phyloP scores from a whole-genome alignment of 257 asterid genomes.

The Jacaranda mimosifolia region DNA sequence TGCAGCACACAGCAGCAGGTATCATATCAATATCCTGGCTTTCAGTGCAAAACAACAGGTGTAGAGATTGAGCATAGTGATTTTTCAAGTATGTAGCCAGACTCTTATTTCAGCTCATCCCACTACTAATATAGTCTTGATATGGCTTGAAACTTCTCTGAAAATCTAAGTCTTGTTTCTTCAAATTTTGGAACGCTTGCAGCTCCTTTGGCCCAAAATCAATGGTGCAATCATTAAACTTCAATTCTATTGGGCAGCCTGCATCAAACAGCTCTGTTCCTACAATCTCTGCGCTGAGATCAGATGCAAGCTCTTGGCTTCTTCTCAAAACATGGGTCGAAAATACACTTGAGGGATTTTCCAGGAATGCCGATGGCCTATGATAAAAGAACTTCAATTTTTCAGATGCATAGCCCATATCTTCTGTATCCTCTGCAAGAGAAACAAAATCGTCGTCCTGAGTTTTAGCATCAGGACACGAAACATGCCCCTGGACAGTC shows the following conservation, averaged over 20 bases:
- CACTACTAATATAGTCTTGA: constrained; percentile 51
- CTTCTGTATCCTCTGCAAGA: constrained; percentile 66
- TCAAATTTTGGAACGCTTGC: constrained; percentile 51
- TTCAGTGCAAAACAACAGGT: neutral
- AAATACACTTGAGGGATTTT: constrained; percentile 33
- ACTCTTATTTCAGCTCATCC: constrained; percentile 10
- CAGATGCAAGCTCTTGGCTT: constrained; percentile 37
- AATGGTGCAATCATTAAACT: constrained; percentile 42
- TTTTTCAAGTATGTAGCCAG: neutral
- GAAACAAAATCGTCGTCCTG: constrained; percentile 53
- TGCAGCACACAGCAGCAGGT: neutral
- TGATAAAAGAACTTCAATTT: constrained; percentile 47
- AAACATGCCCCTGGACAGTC: constrained; percentile 49
- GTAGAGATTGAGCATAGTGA: neutral
- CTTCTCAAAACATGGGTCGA: constrained; percentile 52
- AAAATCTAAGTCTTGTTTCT: constrained; percentile 55
- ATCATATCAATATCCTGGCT: too few relatives aligned
- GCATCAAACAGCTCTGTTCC: constrained; percentile 59
- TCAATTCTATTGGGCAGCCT: constrained; percentile 68
- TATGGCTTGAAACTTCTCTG: constrained; percentile 53
- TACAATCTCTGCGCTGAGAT: constrained; percentile 43
- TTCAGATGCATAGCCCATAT: constrained; percentile 30
- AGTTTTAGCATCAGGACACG: constrained; percentile 37
- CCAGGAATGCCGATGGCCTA: constrained; percentile 49
- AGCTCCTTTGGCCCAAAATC: constrained; percentile 53